Conservation (phyloP, 306 rosid species). For the Glycine tomentella region DNA sequence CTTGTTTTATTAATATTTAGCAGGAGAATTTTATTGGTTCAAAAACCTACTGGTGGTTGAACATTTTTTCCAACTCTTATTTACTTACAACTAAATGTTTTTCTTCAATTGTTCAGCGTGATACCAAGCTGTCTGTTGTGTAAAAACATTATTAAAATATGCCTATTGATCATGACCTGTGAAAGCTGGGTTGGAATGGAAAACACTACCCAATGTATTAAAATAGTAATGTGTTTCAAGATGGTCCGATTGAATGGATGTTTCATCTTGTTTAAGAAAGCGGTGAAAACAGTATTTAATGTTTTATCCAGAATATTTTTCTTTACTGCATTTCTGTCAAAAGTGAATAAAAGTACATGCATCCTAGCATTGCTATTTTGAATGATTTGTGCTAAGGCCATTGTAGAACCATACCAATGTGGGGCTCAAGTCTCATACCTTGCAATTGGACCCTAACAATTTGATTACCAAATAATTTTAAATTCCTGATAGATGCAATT, state of each 20-base stretch:
- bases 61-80: neutral
- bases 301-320: neutral
- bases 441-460: neutral
- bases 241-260: neutral
- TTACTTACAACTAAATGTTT: constrained; percentile 8
- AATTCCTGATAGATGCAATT: neutral
- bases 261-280: constrained; percentile 16
- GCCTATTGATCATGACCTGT: neutral
- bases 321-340: neutral
- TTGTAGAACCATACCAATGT: neutral
- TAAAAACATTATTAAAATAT: constrained; percentile 15
- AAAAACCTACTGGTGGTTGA: constrained; percentile 16
- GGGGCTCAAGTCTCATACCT: neutral
- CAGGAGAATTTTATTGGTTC: constrained; percentile 21
- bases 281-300: neutral
- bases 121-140: neutral
- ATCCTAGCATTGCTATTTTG: neutral
- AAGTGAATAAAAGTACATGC: constrained; percentile 17
- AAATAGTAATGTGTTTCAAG: constrained; percentile 11
- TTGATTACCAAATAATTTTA: neutral
- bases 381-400: neutral
- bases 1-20: constrained; percentile 23
- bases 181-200: constrained; percentile 4
- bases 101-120: neutral
- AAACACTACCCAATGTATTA: constrained; percentile 5